phyloP scores from a whole-genome alignment of 306 rosid genomes.

The Vachellia pachyceras region DNA sequence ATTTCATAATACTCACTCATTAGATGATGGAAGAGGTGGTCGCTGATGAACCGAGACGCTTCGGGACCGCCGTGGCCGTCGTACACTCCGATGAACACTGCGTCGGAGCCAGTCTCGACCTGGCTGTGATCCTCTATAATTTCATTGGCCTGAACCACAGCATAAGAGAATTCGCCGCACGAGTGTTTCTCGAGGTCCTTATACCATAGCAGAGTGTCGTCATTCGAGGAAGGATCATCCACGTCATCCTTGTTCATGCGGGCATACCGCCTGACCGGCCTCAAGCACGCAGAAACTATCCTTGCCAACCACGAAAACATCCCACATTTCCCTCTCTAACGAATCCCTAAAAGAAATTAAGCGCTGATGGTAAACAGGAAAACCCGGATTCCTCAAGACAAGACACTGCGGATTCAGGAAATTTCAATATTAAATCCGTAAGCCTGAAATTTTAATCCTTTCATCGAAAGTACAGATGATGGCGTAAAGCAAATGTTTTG shows the following conservation, averaged over 20 bases:
- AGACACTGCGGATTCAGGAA: constrained; percentile 3
- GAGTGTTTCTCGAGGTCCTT: constrained; percentile 72
- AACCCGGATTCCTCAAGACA: neutral
- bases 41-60: constrained; percentile 66
- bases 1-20: constrained; percentile 56
- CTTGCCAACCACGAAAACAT: constrained; percentile 98
- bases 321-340: constrained; percentile 87
- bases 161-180: constrained; percentile 78
- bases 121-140: constrained; percentile 82
- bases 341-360: constrained; percentile 32
- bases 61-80: constrained; percentile 94
- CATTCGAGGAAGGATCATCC: constrained; percentile 49
- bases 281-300: constrained; percentile 81
- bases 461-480: neutral
- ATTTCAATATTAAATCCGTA: constrained; percentile 25
- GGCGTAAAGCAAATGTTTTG: neutral
- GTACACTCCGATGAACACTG: constrained; percentile 81
- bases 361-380: neutral
- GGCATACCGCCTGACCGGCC: constrained; percentile 81
- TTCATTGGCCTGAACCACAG: constrained; percentile 84
- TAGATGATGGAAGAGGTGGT: constrained; percentile 64
- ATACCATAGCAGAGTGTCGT: constrained; percentile 71
- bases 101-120: constrained; percentile 73
- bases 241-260: constrained; percentile 82
- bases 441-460: neutral